Conservation (phyloP, 345 rosid species). For the Linum usitatissimum region DNA sequence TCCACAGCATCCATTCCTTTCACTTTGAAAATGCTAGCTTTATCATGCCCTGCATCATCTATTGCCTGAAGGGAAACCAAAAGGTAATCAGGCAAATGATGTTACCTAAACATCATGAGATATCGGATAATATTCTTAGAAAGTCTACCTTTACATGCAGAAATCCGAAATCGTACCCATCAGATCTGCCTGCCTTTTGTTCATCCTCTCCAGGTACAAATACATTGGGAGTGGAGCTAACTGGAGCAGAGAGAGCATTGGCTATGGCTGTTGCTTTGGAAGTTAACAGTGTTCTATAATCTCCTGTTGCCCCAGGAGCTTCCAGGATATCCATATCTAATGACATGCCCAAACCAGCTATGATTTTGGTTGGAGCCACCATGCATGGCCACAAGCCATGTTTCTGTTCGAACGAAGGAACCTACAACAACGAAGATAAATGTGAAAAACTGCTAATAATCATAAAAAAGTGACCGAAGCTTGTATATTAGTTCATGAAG, state of each 20-base stretch:
- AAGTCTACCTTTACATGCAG: slow-evolving; percentile 75
- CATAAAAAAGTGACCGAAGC: neutral
- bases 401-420: slow-evolving; percentile 58
- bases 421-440: slow-evolving; percentile 28
- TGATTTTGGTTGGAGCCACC: slow-evolving; percentile 98
- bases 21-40: slow-evolving; percentile 73
- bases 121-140: neutral
- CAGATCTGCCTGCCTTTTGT: slow-evolving; percentile 55
- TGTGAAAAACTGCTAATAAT: neutral
- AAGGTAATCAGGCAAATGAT: neutral
- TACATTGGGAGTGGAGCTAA: slow-evolving; percentile 43
- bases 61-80: slow-evolving; percentile 47
- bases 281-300: slow-evolving; percentile 76
- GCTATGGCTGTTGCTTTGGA: slow-evolving; percentile 75
- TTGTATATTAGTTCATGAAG: no score
- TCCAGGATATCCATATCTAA: slow-evolving; percentile 84
- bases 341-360: slow-evolving; percentile 88
- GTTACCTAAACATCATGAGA: neutral
- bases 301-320: slow-evolving; percentile 95
- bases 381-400: slow-evolving; percentile 90
- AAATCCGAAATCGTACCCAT: slow-evolving; percentile 91
- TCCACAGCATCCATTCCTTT: slow-evolving; percentile 81
- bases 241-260: slow-evolving; percentile 70
- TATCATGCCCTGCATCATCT: slow-evolving; percentile 97
- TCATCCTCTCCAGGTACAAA: slow-evolving; percentile 87